Conservation (phyloP, 2,329 filamentous ascomycete species). For the Sarocladium strictum region DNA sequence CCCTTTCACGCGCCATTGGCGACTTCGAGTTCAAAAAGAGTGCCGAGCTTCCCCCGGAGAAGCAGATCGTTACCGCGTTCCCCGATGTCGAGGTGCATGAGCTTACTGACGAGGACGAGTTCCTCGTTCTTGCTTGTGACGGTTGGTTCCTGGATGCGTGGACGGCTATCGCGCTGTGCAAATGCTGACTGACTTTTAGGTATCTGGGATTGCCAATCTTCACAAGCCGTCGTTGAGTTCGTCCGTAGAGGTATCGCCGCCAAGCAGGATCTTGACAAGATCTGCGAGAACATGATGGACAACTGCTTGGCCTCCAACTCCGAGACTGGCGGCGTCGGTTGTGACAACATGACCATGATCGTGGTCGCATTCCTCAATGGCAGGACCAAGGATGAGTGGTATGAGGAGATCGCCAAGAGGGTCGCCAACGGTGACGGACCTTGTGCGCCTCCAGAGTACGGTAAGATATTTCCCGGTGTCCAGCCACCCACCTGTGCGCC, state of each 20-base stretch:
- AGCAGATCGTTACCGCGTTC: constrained; percentile 96
- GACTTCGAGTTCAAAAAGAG: constrained; percentile 99
- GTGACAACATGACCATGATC: constrained; percentile 99
- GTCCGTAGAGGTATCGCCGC: constrained; percentile 93
- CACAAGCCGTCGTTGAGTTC: constrained; percentile 94
- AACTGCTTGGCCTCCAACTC: constrained; percentile 98
- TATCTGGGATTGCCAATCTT: constrained; percentile 99
- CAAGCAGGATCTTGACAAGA: constrained; percentile 89
- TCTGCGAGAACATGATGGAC: constrained; percentile 99
- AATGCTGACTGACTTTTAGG: constrained; percentile 45
- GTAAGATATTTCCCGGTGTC: constrained; percentile 52
- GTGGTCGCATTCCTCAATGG: constrained; percentile 85
- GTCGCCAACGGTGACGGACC: constrained; percentile 96
- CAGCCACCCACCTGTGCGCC: not conserved
- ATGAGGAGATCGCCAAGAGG: constrained; percentile 87
- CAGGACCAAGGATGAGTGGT: constrained; percentile 96
- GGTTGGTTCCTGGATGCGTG: constrained; percentile 48
- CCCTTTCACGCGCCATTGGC: constrained; percentile 91
- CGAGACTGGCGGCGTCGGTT: constrained; percentile 94
- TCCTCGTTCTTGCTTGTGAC: constrained; percentile 87
- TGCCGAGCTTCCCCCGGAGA: constrained; percentile 91
- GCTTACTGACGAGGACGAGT: constrained; percentile 88
- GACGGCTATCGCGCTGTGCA: not conserved
- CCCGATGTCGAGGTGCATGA: constrained; percentile 92
- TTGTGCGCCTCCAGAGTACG: constrained; percentile 98